A percentile compares a stretch with the other conserved stretches of the same genome.
Conservation (phyloP, 129 eudicot genomes). For the Cynara cardunculus region DNA sequence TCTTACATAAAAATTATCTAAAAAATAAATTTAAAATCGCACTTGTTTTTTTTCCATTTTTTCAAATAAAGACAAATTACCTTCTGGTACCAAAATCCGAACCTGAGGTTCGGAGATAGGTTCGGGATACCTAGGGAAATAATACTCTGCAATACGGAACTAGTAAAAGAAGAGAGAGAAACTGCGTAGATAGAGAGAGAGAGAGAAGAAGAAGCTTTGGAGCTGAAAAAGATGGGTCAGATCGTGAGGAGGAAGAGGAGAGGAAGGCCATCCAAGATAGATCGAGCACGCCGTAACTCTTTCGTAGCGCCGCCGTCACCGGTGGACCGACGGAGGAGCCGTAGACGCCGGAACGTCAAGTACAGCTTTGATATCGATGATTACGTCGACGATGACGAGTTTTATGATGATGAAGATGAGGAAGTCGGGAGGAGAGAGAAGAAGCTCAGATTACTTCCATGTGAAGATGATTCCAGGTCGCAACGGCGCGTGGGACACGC, state of each 20-base stretch:
- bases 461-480: constrained; percentile 32
- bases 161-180: constrained; percentile 49
- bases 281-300: constrained; percentile 53
- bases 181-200: constrained; percentile 26
- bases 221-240: constrained; percentile 67
- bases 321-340: constrained; percentile 57
- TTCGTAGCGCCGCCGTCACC: constrained; percentile 10
- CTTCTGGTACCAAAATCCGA: constrained; percentile 14
- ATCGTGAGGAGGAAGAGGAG: constrained; percentile 81
- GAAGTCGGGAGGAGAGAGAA: constrained; percentile 68
- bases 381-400: constrained; percentile 68
- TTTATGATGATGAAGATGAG: constrained; percentile 39
- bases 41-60: background rate
- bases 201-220: constrained; percentile 23
- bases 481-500: constrained; percentile 54
- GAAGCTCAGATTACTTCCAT: constrained; percentile 49
- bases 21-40: no score
- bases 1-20: no score
- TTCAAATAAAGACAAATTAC: constrained; percentile 14
- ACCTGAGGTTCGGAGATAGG: constrained; percentile 41
- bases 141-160: constrained; percentile 39
- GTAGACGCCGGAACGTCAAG: constrained; percentile 74
- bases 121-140: constrained; percentile 38
- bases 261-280: constrained; percentile 86
- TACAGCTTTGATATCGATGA: constrained; percentile 79